Evolutionary conservation across 495 filamentous ascomycete species (phyloP).

Genomic region (Aspergillus conjunctus): DNA sequence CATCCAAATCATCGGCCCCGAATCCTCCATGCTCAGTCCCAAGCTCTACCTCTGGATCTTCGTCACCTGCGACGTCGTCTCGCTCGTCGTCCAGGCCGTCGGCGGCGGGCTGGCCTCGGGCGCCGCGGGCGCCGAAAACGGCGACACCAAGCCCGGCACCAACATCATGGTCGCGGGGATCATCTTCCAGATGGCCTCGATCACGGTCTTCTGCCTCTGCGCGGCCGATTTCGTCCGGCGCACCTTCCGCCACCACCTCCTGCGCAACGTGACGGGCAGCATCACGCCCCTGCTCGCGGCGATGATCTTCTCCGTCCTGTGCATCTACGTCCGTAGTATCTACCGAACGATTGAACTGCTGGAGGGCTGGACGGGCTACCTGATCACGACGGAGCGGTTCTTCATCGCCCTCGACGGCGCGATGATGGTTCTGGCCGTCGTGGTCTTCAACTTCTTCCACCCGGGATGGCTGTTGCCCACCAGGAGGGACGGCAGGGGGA

Average conservation of each 20-base stretch:
- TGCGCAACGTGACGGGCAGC: constrained; percentile 31
- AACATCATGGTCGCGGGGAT: constrained; percentile 65
- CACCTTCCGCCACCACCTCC: constrained; percentile 30
- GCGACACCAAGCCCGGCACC: constrained; percentile 55
- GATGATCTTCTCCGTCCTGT: constrained; percentile 50
- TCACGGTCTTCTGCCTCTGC: constrained; percentile 54
- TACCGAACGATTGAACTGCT: constrained; percentile 63
- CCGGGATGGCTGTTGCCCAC: constrained; percentile 50
- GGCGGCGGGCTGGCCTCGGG: constrained; percentile 58
- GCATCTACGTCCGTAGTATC: constrained; percentile 58
- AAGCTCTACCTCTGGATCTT: constrained; percentile 60
- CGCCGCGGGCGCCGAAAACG: constrained; percentile 38
- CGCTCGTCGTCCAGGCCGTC: constrained; percentile 60
- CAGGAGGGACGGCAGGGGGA: constrained; percentile 2
- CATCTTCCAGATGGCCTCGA: constrained; percentile 60
- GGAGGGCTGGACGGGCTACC: constrained; percentile 62
- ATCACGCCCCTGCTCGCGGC: constrained; percentile 41
- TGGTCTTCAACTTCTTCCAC: constrained; percentile 56
- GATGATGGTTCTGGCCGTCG: constrained; percentile 58
- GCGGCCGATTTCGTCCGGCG: constrained; percentile 51
- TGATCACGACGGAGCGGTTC: constrained; percentile 61
- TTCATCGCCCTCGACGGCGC: constrained; percentile 61
- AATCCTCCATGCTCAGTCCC: constrained; percentile 52
- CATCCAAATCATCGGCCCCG: constrained; percentile 54
- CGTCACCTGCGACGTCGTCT: constrained; percentile 59